A percentile compares a stretch with the other conserved stretches of the same genome.
phyloP scores from a whole-genome alignment of 192 early-diverging fungal species.

The Backusella australiensis region DNA sequence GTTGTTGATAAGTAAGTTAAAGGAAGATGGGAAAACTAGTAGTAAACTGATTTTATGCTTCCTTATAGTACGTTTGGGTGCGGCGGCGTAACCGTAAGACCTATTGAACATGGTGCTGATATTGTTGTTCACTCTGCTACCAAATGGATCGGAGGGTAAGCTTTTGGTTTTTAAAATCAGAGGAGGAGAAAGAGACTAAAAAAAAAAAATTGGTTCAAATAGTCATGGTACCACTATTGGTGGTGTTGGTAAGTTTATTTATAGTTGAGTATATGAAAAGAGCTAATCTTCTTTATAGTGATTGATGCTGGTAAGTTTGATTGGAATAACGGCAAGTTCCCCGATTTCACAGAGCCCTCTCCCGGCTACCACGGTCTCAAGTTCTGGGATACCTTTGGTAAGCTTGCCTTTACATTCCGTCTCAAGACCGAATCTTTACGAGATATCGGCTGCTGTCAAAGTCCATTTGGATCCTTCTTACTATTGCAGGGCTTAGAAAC shows the following conservation, averaged over 20 bases:
- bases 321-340: conserved; percentile 90
- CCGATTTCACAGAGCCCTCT: conserved; percentile 80
- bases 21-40: background rate
- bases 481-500: conserved; percentile 91
- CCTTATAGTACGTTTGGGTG: conserved; percentile 78
- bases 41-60: background rate
- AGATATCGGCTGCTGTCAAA: conserved; percentile 81
- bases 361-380: conserved; percentile 84
- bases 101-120: conserved; percentile 93
- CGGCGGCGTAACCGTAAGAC: conserved; percentile 79
- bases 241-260: conserved; percentile 53
- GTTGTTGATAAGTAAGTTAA: conserved; percentile 81
- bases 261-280: background rate
- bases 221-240: conserved; percentile 92
- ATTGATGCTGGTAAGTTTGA: conserved; percentile 85
- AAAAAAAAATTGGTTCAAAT: conserved; percentile 23
- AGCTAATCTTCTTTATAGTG: conserved; percentile 33
- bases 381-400: conserved; percentile 88
- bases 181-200: background rate
- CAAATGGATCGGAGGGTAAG: conserved; percentile 79
- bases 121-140: conserved; percentile 93
- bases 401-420: conserved; percentile 73
- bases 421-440: conserved; percentile 82
- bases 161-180: too few relatives aligned
- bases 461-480: conserved; percentile 88